Conservation (phyloP, 345 rosid genomes). For the Populus simonii region DNA sequence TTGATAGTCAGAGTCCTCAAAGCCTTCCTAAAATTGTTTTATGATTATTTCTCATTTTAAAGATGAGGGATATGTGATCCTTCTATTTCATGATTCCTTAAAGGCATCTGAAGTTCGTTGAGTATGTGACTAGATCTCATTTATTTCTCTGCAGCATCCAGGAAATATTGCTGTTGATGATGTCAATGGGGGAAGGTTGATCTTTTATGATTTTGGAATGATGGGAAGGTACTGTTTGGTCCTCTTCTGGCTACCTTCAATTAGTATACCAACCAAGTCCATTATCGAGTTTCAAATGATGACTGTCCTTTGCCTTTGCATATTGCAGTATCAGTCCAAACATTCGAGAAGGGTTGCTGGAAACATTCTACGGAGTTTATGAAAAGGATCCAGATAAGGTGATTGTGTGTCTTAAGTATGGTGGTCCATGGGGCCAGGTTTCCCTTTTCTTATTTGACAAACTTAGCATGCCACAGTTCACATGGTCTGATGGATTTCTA, state of each 20-base stretch:
- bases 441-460: conserved; percentile 1
- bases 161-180: conserved; percentile 99
- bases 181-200: conserved; percentile 93
- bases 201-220: conserved; percentile 99
- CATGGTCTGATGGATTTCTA: background rate
- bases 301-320: conserved; percentile 12
- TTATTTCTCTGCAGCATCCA: conserved; percentile 65
- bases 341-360: conserved; percentile 91
- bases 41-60: background rate
- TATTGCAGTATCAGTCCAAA: conserved; percentile 81
- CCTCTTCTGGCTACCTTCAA: conserved; percentile 2
- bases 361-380: conserved; percentile 83
- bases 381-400: conserved; percentile 97
- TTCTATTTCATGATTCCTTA: conserved; percentile 8
- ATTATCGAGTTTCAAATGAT: conserved; percentile 12
- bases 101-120: background rate
- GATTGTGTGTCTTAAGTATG: conserved; percentile 21
- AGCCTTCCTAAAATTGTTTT: background rate
- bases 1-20: background rate
- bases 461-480: conserved; percentile 4
- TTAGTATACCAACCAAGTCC: background rate
- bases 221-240: conserved; percentile 83
- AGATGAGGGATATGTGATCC: conserved; percentile 1
- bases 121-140: conserved; percentile 5
- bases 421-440: conserved; percentile 4